A percentile compares a stretch with the other conserved stretches of the same genome.
phyloP scores from a whole-genome alignment of 495 filamentous ascomycete genomes.

The Penicillium bovifimosum region DNA sequence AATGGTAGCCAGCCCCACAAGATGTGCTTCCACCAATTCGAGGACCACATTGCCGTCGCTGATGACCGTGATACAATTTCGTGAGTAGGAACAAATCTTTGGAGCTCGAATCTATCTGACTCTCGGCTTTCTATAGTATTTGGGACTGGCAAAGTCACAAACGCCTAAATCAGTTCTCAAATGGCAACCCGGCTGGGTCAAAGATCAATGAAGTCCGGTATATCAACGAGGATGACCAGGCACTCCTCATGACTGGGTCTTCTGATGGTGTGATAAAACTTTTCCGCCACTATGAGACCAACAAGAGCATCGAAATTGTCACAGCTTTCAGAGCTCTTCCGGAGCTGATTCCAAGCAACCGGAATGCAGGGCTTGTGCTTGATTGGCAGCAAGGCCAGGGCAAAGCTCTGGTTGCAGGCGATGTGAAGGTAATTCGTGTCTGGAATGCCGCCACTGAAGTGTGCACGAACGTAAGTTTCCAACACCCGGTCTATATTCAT shows the following conservation, averaged over 20 bases:
- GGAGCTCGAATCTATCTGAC: slow-evolving; percentile 21
- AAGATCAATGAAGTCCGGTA: slow-evolving; percentile 92
- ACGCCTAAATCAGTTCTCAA: slow-evolving; percentile 80
- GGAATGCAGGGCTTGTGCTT: slow-evolving; percentile 91
- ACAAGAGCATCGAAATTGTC: slow-evolving; percentile 73
- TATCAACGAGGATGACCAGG: slow-evolving; percentile 97
- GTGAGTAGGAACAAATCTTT: slow-evolving; percentile 35
- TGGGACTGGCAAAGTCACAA: slow-evolving; percentile 84
- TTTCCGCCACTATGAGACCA: slow-evolving; percentile 78
- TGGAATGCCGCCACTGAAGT: slow-evolving; percentile 95
- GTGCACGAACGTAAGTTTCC: slow-evolving; percentile 62
- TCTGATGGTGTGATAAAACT: slow-evolving; percentile 91
- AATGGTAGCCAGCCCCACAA: slow-evolving; percentile 83
- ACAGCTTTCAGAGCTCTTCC: slow-evolving; percentile 87
- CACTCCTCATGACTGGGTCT: slow-evolving; percentile 87
- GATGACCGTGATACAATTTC: slow-evolving; percentile 84
- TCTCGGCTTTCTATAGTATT: slow-evolving; percentile 45
- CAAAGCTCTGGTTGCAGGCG: slow-evolving; percentile 86
- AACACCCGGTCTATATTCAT: neutral
- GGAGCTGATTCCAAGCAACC: slow-evolving; percentile 84
- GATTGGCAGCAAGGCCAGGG: slow-evolving; percentile 99
- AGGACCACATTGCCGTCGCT: slow-evolving; percentile 89
- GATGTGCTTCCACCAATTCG: slow-evolving; percentile 96
- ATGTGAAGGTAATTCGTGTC: slow-evolving; percentile 89
- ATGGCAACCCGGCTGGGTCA: slow-evolving; percentile 84